Conservation (phyloP, 2,329 filamentous ascomycete species). For the Botrytis sinoallii region DNA sequence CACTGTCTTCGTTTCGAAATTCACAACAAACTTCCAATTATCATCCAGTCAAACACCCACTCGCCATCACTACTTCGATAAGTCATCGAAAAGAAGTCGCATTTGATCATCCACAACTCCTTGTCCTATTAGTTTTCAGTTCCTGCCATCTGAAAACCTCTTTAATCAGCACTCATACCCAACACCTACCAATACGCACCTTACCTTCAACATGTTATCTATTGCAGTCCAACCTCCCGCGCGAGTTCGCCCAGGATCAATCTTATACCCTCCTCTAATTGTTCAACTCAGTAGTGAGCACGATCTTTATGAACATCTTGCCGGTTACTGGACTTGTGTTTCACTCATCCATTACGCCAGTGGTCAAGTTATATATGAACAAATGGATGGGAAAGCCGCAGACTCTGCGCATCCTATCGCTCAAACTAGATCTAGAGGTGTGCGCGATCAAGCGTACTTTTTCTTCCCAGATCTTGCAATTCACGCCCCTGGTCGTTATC, state of each 20-base stretch:
- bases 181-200: neutral
- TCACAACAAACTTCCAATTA: neutral
- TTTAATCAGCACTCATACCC: neutral
- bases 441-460: conserved; percentile 34
- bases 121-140: neutral
- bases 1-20: neutral
- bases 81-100: neutral
- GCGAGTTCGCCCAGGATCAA: conserved; percentile 27
- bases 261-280: conserved; percentile 33
- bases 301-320: conserved; percentile 32
- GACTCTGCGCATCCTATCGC: conserved; percentile 36
- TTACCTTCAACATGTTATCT: conserved; percentile 12
- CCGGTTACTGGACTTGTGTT: conserved; percentile 32
- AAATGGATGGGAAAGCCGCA: conserved; percentile 31
- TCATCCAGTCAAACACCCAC: neutral
- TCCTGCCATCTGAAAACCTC: neutral
- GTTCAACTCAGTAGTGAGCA: conserved; percentile 31
- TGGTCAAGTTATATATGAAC: conserved; percentile 31
- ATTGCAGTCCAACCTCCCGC: conserved; percentile 34
- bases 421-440: conserved; percentile 16
- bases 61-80: neutral
- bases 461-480: conserved; percentile 36
- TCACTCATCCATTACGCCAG: conserved; percentile 32
- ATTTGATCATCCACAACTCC: neutral
- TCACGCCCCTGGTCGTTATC: conserved; percentile 32